Evolutionary conservation across 2,329 filamentous ascomycete genomes (phyloP).

Genomic region (Sporothrix mexicana): DNA sequence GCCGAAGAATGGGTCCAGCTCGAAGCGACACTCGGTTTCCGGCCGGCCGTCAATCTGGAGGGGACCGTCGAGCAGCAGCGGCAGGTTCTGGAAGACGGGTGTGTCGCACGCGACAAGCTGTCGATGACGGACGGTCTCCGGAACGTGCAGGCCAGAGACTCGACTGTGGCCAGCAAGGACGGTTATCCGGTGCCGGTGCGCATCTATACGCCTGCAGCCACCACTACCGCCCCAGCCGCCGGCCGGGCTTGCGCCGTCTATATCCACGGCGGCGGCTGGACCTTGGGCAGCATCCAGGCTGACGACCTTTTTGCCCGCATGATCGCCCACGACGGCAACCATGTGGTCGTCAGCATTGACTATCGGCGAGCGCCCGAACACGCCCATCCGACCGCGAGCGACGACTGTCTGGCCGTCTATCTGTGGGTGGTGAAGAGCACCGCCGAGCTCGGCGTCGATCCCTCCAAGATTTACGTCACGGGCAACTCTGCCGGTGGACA

Average conservation of each 20-base stretch:
- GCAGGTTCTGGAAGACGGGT: not conserved
- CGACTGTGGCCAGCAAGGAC: slow-evolving; percentile 1
- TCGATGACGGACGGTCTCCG: not conserved
- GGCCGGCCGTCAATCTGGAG: slow-evolving; percentile 21
- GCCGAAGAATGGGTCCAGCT: slow-evolving; percentile 23
- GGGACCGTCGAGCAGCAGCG: not conserved
- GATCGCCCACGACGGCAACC: not conserved
- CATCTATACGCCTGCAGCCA: not conserved
- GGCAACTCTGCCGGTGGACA: not conserved
- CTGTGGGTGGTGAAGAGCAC: not conserved
- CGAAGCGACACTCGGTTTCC: slow-evolving; percentile 26
- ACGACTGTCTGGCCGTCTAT: not conserved
- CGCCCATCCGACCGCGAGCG: not conserved
- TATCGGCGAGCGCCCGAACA: not conserved
- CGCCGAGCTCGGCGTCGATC: not conserved
- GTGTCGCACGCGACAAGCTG: not conserved
- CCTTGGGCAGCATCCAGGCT: not conserved
- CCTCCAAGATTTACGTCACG: not conserved
- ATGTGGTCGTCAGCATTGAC: slow-evolving; percentile 10
- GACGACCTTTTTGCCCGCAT: slow-evolving; percentile 13
- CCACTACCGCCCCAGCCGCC: not conserved
- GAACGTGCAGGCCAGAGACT: not conserved
- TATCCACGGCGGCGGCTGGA: slow-evolving; percentile 15
- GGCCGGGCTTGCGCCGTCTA: not conserved
- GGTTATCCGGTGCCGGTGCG: not conserved